Base-by-base conservation (phyloP, 1,284 basidiomycete species). In the Butyriboletus regius region DNA sequence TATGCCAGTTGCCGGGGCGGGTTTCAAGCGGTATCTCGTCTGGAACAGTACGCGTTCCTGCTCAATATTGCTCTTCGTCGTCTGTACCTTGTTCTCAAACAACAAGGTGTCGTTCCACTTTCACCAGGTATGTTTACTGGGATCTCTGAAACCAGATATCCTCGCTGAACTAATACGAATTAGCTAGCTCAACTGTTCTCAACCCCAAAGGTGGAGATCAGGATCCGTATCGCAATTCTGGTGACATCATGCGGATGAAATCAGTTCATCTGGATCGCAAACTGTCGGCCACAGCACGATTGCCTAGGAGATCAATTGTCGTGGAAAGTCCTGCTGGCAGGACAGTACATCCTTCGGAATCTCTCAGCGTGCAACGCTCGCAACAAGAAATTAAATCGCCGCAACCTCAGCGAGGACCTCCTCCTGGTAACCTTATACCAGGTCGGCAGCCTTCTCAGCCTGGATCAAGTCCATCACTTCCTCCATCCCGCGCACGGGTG, bases 31-130 rank as follows among this genome's bases (percentile, higher is more conserved):
- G 95, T 97, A 15, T 92, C 94, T 46, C 78, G 95, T 54, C 72
- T 99, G 58, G 95, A 99, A 73, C 95, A 99, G 67, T 99, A 97
- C 68, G 90, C 96, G 0, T 99, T 96, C 75, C 71, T 99, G 54
- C 74, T 99, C 48, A 94, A 98, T 60, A 96, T 98, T 17, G 96
- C 95, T 5, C 76, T 99, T 49, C 81, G 94, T 57, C 80, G 95
- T 60, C 74, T 99, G 48, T 97, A 93, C 70, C 79, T 91, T 38
- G 77, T 98, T 51, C 75, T 98, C 63, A 88, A 91, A 73, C 89
- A 91, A 71, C 84, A 92, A 57, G 93, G 94, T 28, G 87, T 93
- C 18, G 88, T 97, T 24, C 85, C 90, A 34, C 72, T 85, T 41
- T 83, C 83, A 14, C 83, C 86, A 54, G 77, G 86, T 85, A 69